Evolutionary conservation across 805 yeast species (phyloP), one percentile per base, ranked within the genome.

Genomic region (Priceomyces haplophilus): DNA sequence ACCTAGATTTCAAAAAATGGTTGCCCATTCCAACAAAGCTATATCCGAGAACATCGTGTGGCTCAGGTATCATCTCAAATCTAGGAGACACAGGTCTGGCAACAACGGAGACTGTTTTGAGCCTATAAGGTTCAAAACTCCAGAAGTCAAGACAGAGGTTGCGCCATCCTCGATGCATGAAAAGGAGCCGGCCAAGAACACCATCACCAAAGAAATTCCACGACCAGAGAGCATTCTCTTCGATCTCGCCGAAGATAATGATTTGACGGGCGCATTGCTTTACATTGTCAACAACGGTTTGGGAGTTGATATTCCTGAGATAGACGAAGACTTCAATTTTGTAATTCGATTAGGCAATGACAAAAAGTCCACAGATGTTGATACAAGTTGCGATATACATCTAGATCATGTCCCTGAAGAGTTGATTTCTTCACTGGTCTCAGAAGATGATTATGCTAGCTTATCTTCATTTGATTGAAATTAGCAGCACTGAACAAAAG

Each of bases 221-320:
- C 15, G 29, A n/a, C 15, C 31, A 10, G 31, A 27, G 5, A 27
- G 15, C 15, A 10, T 27, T 11, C 8, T 27, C n/a, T 15, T 27
- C 17, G 19, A 32, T 5, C 17, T 32, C 15, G 36, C 17, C 12
- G 13, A 16, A 6, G 30, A 37, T 13, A 41, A 40, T 2, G 48
- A 45, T 13, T 5, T 45, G 4, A 20, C 34, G 5, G 48, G 48
- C n/a, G 45, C 45, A 3, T 35, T 45, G 7, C 18, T 45, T 3
- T 43, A 30, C 33, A 34, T 44, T n/a, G 30, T 39, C 21, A 37
- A 41, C 21, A 38, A 38, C 29, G 40, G 30, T 3, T 19, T 16
- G 17, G 19, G 12, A 4, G 35, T 17, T 19, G 20, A 12, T 15
- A 5, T 12, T 19, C 23, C n/a, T 5, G 31, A 10, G n/a, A 10